A percentile compares a stretch with the other conserved stretches of the same genome.
phyloP scores from a whole-genome alignment of 495 filamentous ascomycete species.

The Penicillium turbatum region DNA sequence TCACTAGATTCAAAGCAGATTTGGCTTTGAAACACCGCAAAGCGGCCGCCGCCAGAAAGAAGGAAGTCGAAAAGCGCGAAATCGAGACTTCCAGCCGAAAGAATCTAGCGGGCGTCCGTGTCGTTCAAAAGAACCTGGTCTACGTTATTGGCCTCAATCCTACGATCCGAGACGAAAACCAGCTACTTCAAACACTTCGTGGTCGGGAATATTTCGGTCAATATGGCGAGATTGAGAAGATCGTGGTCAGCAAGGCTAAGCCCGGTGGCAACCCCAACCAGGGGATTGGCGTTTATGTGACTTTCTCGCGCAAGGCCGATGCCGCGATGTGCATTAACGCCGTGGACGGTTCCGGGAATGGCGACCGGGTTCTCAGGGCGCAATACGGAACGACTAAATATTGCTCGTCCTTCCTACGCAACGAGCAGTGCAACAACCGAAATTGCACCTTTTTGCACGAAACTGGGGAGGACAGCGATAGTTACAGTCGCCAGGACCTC shows the following conservation, averaged over 20 bases:
- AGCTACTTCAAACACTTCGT: slow-evolving; percentile 76
- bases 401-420: slow-evolving; percentile 92
- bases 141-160: slow-evolving; percentile 95
- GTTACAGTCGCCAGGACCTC: slow-evolving; percentile 89
- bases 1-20: slow-evolving; percentile 70
- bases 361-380: slow-evolving; percentile 78
- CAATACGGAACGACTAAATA: slow-evolving; percentile 99
- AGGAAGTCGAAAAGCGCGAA: slow-evolving; percentile 92
- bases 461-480: slow-evolving; percentile 93
- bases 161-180: slow-evolving; percentile 81
- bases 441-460: slow-evolving; percentile 98
- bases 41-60: slow-evolving; percentile 84
- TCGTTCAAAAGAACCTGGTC: slow-evolving; percentile 97
- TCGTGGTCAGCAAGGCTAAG: slow-evolving; percentile 95
- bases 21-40: slow-evolving; percentile 86
- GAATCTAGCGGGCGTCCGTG: slow-evolving; percentile 88
- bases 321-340: slow-evolving; percentile 83
- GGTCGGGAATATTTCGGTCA: slow-evolving; percentile 93
- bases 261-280: slow-evolving; percentile 65
- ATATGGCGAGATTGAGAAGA: slow-evolving; percentile 97
- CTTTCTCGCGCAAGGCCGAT: slow-evolving; percentile 83
- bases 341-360: slow-evolving; percentile 89
- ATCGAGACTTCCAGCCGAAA: slow-evolving; percentile 92
- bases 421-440: slow-evolving; percentile 87
- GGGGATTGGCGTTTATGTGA: slow-evolving; percentile 95